phyloP scores from a whole-genome alignment of 208 protist species.

The Crithidia brevicula region DNA sequence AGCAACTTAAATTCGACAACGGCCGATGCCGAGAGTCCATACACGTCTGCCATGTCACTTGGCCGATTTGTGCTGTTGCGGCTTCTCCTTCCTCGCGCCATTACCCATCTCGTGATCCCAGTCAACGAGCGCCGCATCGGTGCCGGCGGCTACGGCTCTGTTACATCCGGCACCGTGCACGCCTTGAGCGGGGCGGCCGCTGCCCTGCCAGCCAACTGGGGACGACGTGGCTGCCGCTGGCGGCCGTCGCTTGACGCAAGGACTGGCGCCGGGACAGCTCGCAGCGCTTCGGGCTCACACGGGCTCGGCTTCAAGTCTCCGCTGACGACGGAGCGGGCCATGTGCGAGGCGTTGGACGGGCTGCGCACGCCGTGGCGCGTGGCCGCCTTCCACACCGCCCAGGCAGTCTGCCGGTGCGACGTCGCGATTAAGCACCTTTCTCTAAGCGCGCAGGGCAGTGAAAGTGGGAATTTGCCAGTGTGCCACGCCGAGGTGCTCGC shows the following conservation, averaged over 20 bases:
- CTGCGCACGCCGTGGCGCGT: constrained; percentile 28
- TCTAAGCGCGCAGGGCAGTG: constrained; percentile 48
- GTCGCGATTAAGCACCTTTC: constrained; percentile 78
- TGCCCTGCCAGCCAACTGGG: constrained; percentile 25
- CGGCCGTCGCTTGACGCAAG: background rate
- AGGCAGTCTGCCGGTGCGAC: constrained; percentile 22
- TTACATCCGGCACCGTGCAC: constrained; percentile 39
- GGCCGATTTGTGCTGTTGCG: constrained; percentile 69
- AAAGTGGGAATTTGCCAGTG: constrained; percentile 58
- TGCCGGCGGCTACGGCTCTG: constrained; percentile 73
- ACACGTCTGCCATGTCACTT: constrained; percentile 24
- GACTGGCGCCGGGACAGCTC: background rate
- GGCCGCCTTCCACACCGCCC: constrained; percentile 15
- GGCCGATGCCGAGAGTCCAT: background rate
- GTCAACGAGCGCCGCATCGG: constrained; percentile 54
- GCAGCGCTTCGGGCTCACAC: constrained; percentile 7
- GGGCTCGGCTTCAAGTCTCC: background rate
- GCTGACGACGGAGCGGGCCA: constrained; percentile 3
- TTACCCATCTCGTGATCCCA: constrained; percentile 25
- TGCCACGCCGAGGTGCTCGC: constrained; percentile 77
- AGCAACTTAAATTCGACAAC: constrained; percentile 6
- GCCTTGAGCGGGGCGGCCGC: background rate
- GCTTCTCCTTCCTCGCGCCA: constrained; percentile 51
- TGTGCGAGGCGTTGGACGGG: constrained; percentile 7
- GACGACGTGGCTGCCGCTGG: constrained; percentile 22